Base-by-base conservation (phyloP, 495 filamentous ascomycete species). In the Ascodesmis nigricans region DNA sequence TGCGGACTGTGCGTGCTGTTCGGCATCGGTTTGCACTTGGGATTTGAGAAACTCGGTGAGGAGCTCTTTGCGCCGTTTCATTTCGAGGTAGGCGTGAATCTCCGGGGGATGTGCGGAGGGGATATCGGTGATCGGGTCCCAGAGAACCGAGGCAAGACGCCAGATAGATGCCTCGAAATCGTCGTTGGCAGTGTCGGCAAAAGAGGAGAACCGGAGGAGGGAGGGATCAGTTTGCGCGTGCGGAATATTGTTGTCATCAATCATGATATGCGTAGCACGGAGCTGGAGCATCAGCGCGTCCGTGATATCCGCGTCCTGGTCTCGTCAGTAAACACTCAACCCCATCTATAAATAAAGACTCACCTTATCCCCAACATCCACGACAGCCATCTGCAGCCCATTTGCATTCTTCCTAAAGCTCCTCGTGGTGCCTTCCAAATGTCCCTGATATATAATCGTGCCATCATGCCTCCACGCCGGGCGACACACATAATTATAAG, bases 141-240 rank as follows among this genome's bases (percentile, higher is more conserved):
- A 95, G 13, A 97, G 65, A 19, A 92, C 66, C 31, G 73, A 71
- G n/a, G 78, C 75, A 35, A 93, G 62, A 35, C 69, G 59, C 78
- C 78, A 84, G 7, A 70, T n/a, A n/a, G n/a, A n/a, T n/a, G n/a
- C n/a, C n/a, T n/a, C n/a, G n/a, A n/a, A n/a, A n/a, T n/a, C n/a
- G n/a, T n/a, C n/a, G n/a, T n/a, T n/a, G n/a, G n/a, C n/a, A n/a
- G n/a, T n/a, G n/a, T n/a, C n/a, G n/a, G n/a, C n/a, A n/a, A n/a
- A n/a, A n/a, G n/a, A n/a, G n/a, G n/a, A n/a, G n/a, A n/a, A n/a
- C n/a, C n/a, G n/a, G n/a, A n/a, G n/a, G n/a, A n/a, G n/a, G n/a
- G n/a, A n/a, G n/a, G n/a, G n/a, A n/a, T n/a, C n/a, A n/a, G n/a
- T n/a, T n/a, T n/a, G n/a, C n/a, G n/a, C n/a, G n/a, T n/a, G n/a